Percentiles rank a stretch among this genome's conserved stretches.
phyloP scores from a whole-genome alignment of 2,329 filamentous ascomycete species.

The Spiromastix sp. region DNA sequence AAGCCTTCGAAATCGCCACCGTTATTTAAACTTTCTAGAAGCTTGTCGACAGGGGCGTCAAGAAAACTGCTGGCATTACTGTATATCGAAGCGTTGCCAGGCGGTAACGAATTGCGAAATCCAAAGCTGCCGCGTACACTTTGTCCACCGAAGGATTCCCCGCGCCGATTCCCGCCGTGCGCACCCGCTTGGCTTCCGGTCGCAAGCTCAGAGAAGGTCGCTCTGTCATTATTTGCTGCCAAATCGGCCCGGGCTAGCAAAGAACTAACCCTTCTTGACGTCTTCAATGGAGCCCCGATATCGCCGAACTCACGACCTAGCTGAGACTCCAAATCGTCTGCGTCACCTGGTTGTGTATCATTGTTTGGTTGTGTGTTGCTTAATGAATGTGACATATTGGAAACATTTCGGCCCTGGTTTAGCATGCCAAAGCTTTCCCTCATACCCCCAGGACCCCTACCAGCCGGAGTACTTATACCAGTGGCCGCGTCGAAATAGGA shows the following conservation, averaged over 20 bases:
- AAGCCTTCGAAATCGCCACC: constrained; percentile 57
- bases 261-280: constrained; percentile 78
- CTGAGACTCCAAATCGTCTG: constrained; percentile 55
- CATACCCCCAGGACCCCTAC: constrained; percentile 49
- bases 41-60: constrained; percentile 57
- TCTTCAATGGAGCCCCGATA: constrained; percentile 44
- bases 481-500: constrained; percentile 55
- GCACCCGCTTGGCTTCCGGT: constrained; percentile 31
- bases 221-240: constrained; percentile 71
- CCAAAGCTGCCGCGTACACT: constrained; percentile 54
- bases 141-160: constrained; percentile 63
- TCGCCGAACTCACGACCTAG: constrained; percentile 57
- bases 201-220: constrained; percentile 65
- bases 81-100: constrained; percentile 36
- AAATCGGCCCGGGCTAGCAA: constrained; percentile 79
- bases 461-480: constrained; percentile 63
- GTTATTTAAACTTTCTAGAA: constrained; percentile 57
- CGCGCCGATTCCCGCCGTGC: constrained; percentile 47
- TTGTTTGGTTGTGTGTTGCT: constrained; percentile 25
- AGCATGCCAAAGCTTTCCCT: constrained; percentile 66
- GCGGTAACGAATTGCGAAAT: constrained; percentile 46
- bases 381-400: constrained; percentile 29
- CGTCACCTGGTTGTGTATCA: constrained; percentile 44
- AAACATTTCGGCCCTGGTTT: constrained; percentile 33
- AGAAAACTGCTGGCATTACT: constrained; percentile 51